A percentile compares a stretch with the other conserved stretches of the same genome.
These are phyloP conservation scores for Collybiopsis luxurians DNA, from an alignment of 768 basidiomycete species.

Conservation along the genomic window DNA sequence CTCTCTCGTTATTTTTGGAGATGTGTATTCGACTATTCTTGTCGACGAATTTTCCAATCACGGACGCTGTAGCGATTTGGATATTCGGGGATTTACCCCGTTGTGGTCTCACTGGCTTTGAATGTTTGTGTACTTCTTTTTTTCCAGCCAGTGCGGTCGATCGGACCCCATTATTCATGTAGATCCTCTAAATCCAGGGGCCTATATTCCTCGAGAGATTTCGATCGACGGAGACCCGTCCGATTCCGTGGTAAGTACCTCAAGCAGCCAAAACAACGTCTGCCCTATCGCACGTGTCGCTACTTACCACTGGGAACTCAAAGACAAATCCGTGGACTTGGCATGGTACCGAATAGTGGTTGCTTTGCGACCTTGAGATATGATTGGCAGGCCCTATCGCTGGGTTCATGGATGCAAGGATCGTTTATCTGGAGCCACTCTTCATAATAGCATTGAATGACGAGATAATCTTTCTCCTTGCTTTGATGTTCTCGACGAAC, in stretches of 20 bases:
- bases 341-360: not conserved
- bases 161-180: too few relatives aligned
- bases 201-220: conserved; percentile 6
- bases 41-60: not conserved
- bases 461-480: too few relatives aligned
- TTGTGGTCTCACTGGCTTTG: not conserved
- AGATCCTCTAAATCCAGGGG: not conserved
- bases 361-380: not conserved
- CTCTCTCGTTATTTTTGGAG: not conserved
- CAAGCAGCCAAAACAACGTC: too few relatives aligned
- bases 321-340: conserved; percentile 7
- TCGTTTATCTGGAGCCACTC: too few relatives aligned
- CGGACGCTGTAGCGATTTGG: not conserved
- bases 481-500: too few relatives aligned
- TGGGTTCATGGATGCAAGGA: not conserved
- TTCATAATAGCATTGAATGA: too few relatives aligned
- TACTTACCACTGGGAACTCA: not conserved
- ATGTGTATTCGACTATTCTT: not conserved
- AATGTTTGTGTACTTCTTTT: too few relatives aligned
- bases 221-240: conserved; percentile 14
- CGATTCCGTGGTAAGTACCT: conserved; percentile 6
- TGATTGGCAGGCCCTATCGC: not conserved
- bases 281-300: not conserved
- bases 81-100: too few relatives aligned
- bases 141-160: too few relatives aligned